Conservation (phyloP, 2,329 filamentous ascomycete species). For the Xylaria sp. region DNA sequence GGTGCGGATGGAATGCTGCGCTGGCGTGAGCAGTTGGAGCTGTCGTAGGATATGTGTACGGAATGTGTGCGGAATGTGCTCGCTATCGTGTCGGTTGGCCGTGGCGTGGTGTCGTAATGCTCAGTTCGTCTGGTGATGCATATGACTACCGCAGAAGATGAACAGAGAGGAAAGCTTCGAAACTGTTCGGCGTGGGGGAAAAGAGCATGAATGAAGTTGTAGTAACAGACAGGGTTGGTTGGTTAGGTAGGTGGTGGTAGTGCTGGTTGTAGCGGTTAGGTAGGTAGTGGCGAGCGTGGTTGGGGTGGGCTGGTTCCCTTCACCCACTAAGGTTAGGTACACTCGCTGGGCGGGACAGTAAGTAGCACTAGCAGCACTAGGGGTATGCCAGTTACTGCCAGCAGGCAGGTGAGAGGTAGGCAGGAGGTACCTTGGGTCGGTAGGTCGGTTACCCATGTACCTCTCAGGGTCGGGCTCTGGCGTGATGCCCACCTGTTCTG, state of each 20-base stretch:
- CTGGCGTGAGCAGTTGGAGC: slow-evolving; percentile 8
- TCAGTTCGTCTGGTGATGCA: slow-evolving; percentile 15
- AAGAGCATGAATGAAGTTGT: slow-evolving; percentile 29
- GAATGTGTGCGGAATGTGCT: background rate
- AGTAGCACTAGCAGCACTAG: background rate
- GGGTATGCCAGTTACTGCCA: background rate
- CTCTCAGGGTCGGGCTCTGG: slow-evolving; percentile 30
- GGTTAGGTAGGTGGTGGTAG: slow-evolving; percentile 4
- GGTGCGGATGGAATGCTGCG: slow-evolving; percentile 4
- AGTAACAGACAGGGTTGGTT: slow-evolving; percentile 18
- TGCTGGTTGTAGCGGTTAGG: slow-evolving; percentile 21
- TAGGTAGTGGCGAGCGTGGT: slow-evolving; percentile 31
- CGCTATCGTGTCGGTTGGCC: slow-evolving; percentile 15
- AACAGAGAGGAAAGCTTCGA: slow-evolving; percentile 11
- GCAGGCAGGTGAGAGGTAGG: background rate
- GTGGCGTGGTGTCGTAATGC: slow-evolving; percentile 8
- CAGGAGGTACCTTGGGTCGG: slow-evolving; percentile 1
- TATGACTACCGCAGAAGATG: slow-evolving; percentile 14
- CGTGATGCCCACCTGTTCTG: slow-evolving; percentile 28
- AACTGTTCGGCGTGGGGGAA: slow-evolving; percentile 29
- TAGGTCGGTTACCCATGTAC: background rate
- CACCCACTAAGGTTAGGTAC: background rate
- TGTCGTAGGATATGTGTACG: slow-evolving; percentile 6
- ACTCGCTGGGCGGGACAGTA: background rate
- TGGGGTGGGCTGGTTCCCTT: slow-evolving; percentile 28